Conservation (phyloP, 345 rosid species). For the Mallotus nudiflorus region DNA sequence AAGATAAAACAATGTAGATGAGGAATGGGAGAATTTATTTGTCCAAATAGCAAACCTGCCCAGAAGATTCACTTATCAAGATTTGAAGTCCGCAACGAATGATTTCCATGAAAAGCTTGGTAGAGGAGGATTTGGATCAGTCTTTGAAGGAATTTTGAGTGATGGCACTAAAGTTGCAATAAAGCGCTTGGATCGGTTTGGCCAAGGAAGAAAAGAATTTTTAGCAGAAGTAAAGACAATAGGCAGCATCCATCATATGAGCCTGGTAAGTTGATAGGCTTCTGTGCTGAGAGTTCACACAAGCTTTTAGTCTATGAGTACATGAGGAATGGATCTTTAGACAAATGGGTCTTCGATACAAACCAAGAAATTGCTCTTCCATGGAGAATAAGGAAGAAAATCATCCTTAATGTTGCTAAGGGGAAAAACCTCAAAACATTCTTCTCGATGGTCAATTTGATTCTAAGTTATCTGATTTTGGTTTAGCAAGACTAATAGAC, state of each 20-base stretch:
- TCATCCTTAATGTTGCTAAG: slow-evolving; percentile 2
- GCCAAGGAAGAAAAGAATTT: slow-evolving; percentile 62
- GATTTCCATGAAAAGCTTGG: slow-evolving; percentile 59
- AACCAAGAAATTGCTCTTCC: background rate
- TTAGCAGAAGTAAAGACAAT: slow-evolving; percentile 65
- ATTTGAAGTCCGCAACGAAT: slow-evolving; percentile 50
- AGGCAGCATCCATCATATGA: slow-evolving; percentile 66
- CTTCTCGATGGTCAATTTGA: slow-evolving; percentile 5
- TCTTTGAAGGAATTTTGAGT: slow-evolving; percentile 60
- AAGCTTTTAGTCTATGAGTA: slow-evolving; percentile 19
- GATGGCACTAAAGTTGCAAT: slow-evolving; percentile 74
- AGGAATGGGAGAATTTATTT: slow-evolving; percentile 4
- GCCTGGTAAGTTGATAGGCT: slow-evolving; percentile 30
- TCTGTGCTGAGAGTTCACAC: slow-evolving; percentile 9
- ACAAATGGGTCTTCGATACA: slow-evolving; percentile 6
- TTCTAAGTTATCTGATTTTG: slow-evolving; percentile 24
- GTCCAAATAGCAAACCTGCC: slow-evolving; percentile 28
- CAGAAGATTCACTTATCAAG: slow-evolving; percentile 54
- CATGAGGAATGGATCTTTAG: slow-evolving; percentile 23
- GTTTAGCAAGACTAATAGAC: slow-evolving; percentile 8
- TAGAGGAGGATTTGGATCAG: slow-evolving; percentile 81
- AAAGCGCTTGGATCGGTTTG: slow-evolving; percentile 71
- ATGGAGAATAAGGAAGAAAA: slow-evolving; percentile 17
- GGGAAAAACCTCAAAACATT: slow-evolving; percentile 19
- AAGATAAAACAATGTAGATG: background rate